Conservation (phyloP, 2,329 filamentous ascomycete genomes). For the Botrytis elliptica region DNA sequence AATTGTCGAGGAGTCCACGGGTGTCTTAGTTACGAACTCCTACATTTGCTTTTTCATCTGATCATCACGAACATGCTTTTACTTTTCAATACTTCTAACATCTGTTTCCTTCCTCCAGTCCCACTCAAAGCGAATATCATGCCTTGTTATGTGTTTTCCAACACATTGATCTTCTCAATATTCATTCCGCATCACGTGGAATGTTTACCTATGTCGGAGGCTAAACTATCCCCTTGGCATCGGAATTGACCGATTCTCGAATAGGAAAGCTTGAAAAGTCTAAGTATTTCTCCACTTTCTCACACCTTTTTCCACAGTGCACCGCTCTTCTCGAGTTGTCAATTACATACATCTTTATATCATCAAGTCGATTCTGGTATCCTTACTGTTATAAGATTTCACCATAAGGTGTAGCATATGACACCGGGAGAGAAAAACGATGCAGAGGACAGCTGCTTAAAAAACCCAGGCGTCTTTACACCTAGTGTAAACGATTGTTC, state of each 20-base stretch:
- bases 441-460: slow-evolving; percentile 24
- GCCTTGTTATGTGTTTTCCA: background rate
- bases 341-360: background rate
- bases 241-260: background rate
- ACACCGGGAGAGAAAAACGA: slow-evolving; percentile 10
- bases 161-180: background rate
- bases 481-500: slow-evolving; percentile 1
- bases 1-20: background rate
- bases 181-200: background rate
- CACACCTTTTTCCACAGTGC: background rate
- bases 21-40: background rate
- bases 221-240: background rate
- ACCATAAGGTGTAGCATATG: slow-evolving; percentile 20
- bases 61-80: background rate
- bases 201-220: background rate
- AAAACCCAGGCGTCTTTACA: slow-evolving; percentile 19
- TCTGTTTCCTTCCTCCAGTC: background rate
- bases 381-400: background rate
- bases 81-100: background rate
- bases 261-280: slow-evolving; percentile 5
- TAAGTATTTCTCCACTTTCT: background rate
- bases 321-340: background rate
- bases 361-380: background rate
- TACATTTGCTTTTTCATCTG: background rate
- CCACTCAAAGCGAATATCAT: background rate